A percentile compares a stretch with the other conserved stretches of the same genome.
Conservation (phyloP, 2,329 filamentous ascomycete genomes). For the Colletotrichum navitas region DNA sequence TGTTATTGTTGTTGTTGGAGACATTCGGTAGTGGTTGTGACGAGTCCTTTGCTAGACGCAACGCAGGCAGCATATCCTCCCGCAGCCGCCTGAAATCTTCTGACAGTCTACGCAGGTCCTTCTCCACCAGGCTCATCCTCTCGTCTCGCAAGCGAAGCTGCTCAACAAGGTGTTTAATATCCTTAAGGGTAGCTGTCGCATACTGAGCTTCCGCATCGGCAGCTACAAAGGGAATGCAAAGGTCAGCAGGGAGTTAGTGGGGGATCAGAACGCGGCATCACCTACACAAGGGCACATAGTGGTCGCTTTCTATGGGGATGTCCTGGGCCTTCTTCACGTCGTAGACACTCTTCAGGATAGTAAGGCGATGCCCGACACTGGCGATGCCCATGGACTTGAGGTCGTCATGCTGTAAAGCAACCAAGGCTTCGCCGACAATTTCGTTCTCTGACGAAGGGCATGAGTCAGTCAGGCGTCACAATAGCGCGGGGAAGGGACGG, state of each 20-base stretch:
- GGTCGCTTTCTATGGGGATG: slow-evolving; percentile 89
- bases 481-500: background rate
- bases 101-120: slow-evolving; percentile 83
- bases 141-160: slow-evolving; percentile 92
- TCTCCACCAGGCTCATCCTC: slow-evolving; percentile 85
- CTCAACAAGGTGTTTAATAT: slow-evolving; percentile 91
- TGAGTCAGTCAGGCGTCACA: slow-evolving; percentile 9
- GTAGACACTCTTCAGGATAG: slow-evolving; percentile 95
- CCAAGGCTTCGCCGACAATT: slow-evolving; percentile 90
- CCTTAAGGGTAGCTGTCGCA: slow-evolving; percentile 89
- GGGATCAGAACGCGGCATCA: slow-evolving; percentile 43
- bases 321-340: slow-evolving; percentile 96
- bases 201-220: slow-evolving; percentile 90
- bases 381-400: slow-evolving; percentile 93
- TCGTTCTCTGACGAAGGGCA: slow-evolving; percentile 78
- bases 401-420: slow-evolving; percentile 91
- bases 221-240: slow-evolving; percentile 64
- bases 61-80: slow-evolving; percentile 90
- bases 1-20: slow-evolving; percentile 47
- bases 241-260: slow-evolving; percentile 21
- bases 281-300: slow-evolving; percentile 93
- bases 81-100: slow-evolving; percentile 91
- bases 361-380: slow-evolving; percentile 94
- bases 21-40: slow-evolving; percentile 77
- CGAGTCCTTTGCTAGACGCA: slow-evolving; percentile 91